Evolutionary conservation across 2,329 filamentous ascomycete species (phyloP), one percentile per base, ranked within the genome.

Genomic region (Pyricularia grisea): DNA sequence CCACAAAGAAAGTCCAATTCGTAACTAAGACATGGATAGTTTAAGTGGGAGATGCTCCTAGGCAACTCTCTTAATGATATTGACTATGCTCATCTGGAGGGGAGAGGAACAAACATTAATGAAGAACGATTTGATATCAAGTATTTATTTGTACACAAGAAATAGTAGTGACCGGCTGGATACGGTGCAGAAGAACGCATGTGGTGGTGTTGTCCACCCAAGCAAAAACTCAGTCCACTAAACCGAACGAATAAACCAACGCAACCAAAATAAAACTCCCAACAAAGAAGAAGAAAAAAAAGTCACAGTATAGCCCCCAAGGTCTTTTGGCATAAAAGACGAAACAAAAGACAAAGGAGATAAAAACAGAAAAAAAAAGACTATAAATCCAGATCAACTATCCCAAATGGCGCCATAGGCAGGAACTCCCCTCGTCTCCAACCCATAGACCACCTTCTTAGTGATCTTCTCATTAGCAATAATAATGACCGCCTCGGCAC

Each of bases 401-500:
- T 70, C 69, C 60, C 67, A 79, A 25, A 79, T 77, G n/a, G 77
- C 73, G 0, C 77, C 77, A 72, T 72, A 79, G 0, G 77, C 76
- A 14, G 74, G 73, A 3, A 79, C 71, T 0, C 77, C 76, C 31
- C 74, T 72, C 28, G 70, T 71, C 70, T 77, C 75, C 58, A 79
- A 69, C 42, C 70, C 74, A 27, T 73, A 74, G 14, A 78, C 75
- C 5, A 78, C 70, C 67, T 74, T 74, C 68, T 73, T 74, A 2
- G 77, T 79, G 3, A 77, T 72, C 64, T 72, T 73, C 14, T 71
- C 72, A 66, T 79, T 79, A 12, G 74, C 75, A 61, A 79, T 77
- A 27, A 78, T 73, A 33, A 75, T 73, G 4, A 77, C 76, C 0
- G 74, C 75, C 71, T 79, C 77, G 7, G 75, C 74, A 11, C 73